Evolutionary conservation across 805 yeast species (phyloP).

Genomic region (Candida awuae): DNA sequence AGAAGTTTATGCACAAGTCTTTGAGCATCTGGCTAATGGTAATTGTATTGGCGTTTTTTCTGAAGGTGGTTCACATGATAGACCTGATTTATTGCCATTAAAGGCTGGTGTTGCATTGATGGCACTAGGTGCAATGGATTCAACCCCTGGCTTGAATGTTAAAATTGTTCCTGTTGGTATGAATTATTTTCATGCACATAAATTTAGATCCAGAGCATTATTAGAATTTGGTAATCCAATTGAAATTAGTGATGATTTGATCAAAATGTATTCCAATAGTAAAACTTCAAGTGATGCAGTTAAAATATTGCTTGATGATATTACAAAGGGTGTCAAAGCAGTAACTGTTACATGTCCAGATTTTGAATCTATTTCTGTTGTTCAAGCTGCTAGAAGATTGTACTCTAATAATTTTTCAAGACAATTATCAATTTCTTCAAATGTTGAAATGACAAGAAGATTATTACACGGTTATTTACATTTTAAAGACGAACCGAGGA

Average conservation of each 20-base stretch:
- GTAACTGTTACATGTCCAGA: slow-evolving; percentile 88
- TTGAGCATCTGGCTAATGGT: slow-evolving; percentile 71
- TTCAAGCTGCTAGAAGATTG: slow-evolving; percentile 86
- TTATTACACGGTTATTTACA: slow-evolving; percentile 74
- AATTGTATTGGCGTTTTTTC: slow-evolving; percentile 91
- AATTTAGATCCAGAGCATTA: slow-evolving; percentile 91
- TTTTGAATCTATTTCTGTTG: slow-evolving; percentile 79
- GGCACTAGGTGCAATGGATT: slow-evolving; percentile 92
- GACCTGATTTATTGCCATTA: slow-evolving; percentile 83
- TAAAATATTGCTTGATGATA: slow-evolving; percentile 56
- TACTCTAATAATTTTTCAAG: slow-evolving; percentile 70
- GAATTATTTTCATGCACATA: slow-evolving; percentile 95
- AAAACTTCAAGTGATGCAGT: slow-evolving; percentile 68
- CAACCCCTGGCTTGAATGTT: slow-evolving; percentile 66
- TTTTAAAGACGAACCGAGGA: slow-evolving; percentile 60
- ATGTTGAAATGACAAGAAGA: slow-evolving; percentile 87
- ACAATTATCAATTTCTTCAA: slow-evolving; percentile 67
- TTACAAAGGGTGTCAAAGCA: slow-evolving; percentile 66
- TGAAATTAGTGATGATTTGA: slow-evolving; percentile 52
- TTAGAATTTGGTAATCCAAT: slow-evolving; percentile 90
- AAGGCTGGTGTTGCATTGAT: slow-evolving; percentile 97
- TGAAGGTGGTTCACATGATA: slow-evolving; percentile 97
- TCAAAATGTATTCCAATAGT: slow-evolving; percentile 50
- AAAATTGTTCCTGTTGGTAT: slow-evolving; percentile 94
- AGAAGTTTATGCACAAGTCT: slow-evolving; percentile 74